A percentile compares a stretch with the other conserved stretches of the same genome.
phyloP scores from a whole-genome alignment of 1,284 basidiomycete species.

The Agroathelia rolfsii region DNA sequence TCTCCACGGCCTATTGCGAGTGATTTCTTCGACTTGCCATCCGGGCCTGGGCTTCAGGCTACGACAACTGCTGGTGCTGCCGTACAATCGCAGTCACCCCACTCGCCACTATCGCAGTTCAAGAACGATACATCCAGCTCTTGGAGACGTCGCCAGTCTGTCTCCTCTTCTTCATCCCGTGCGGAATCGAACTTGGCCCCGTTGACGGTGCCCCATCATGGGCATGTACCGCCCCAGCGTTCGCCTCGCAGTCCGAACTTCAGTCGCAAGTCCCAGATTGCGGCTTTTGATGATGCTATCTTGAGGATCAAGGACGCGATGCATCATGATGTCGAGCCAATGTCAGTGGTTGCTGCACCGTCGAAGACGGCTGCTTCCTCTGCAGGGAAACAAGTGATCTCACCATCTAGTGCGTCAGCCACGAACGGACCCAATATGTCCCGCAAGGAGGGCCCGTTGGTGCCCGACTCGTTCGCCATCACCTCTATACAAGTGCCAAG shows the following conservation, averaged over 20 bases:
- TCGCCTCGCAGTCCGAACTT: conserved; percentile 21
- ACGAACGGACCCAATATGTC: conserved; percentile 13
- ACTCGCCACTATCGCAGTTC: not conserved
- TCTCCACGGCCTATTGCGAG: conserved; percentile 44
- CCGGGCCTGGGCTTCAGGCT: no score
- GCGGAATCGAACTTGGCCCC: no score
- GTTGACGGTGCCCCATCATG: conserved; percentile 2
- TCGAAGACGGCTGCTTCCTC: conserved; percentile 16
- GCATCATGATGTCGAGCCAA: conserved; percentile 24
- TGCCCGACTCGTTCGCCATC: conserved; percentile 26
- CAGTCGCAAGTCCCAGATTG: conserved; percentile 63
- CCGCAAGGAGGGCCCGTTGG: conserved; percentile 50
- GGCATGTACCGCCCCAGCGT: conserved; percentile 12
- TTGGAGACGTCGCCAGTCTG: conserved; percentile 2
- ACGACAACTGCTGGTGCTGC: no score
- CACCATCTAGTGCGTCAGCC: conserved; percentile 11
- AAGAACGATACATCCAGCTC: conserved; percentile 1
- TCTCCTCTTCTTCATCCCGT: conserved; percentile 6
- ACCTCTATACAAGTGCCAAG: conserved; percentile 32
- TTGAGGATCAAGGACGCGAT: conserved; percentile 83
- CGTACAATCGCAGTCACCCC: no score
- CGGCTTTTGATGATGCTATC: conserved; percentile 76
- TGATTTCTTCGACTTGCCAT: conserved; percentile 66
- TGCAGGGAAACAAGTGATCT: conserved; percentile 10
- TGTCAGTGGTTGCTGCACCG: conserved; percentile 6